A percentile compares a stretch with the other conserved stretches of the same genome.
These are phyloP conservation scores for Setomelanomma holmii DNA, from an alignment of 2,329 filamentous ascomycete genomes.

Conservation along the genomic window DNA sequence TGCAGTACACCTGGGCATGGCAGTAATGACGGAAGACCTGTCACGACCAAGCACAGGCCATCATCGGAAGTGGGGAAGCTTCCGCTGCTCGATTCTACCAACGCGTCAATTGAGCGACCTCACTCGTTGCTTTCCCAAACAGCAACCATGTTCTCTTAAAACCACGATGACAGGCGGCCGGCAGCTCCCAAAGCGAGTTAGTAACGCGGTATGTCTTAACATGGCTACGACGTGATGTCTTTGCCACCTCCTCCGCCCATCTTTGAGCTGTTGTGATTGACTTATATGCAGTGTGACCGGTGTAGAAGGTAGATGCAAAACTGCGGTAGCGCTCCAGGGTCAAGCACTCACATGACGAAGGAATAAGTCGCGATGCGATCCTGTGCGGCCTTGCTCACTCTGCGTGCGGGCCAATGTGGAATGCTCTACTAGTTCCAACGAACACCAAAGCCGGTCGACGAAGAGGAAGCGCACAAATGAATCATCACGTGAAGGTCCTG, in stretches of 20 bases:
- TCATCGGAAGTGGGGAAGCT: not conserved
- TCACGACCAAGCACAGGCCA: not conserved
- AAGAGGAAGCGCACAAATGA: not conserved
- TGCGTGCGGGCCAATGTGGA: not conserved
- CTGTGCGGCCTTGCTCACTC: not conserved
- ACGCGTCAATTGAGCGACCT: not conserved
- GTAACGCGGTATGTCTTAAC: too few relatives aligned
- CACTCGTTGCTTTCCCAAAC: not conserved
- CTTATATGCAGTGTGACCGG: too few relatives aligned
- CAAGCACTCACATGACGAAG: too few relatives aligned
- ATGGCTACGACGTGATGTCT: too few relatives aligned
- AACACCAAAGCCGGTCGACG: not conserved
- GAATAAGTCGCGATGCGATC: constrained; percentile 1
- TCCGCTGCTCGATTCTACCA: not conserved
- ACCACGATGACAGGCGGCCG: not conserved
- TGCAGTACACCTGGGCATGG: too few relatives aligned
- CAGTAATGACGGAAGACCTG: too few relatives aligned
- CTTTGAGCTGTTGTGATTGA: too few relatives aligned
- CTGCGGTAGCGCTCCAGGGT: too few relatives aligned
- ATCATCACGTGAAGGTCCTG: not conserved
- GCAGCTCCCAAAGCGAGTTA: not conserved
- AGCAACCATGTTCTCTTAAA: not conserved
- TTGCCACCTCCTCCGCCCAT: too few relatives aligned
- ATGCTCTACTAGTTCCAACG: not conserved
- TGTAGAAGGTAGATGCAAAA: too few relatives aligned